Evolutionary conservation across 306 rosid genomes (phyloP).

Genomic region (Aeschynomene evenia): DNA sequence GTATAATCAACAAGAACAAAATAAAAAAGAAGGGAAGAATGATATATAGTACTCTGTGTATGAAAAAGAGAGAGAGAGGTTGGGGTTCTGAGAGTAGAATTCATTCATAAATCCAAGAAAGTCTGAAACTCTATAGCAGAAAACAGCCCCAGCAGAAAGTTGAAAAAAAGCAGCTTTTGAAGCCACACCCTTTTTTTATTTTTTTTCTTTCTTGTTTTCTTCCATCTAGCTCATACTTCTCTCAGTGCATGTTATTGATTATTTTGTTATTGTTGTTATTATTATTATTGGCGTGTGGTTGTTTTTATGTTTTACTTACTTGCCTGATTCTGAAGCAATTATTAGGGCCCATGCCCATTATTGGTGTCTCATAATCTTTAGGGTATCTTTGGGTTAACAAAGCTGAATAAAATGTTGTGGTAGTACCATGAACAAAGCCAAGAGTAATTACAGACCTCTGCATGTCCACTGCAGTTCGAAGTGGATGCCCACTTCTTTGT

Average conservation of each 20-base stretch:
- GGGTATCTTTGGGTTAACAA: constrained; percentile 36
- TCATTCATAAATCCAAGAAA: constrained; percentile 33
- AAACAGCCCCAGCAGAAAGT: constrained; percentile 47
- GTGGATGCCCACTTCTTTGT: constrained; percentile 56
- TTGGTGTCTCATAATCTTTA: constrained; percentile 16
- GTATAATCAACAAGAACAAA: too few species aligned
- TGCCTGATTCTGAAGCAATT: constrained; percentile 1
- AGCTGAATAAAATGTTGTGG: constrained; percentile 33
- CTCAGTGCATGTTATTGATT: background rate
- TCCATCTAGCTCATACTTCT: background rate
- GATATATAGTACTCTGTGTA: background rate
- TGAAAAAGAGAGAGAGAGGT: background rate
- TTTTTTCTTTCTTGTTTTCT: constrained; percentile 29
- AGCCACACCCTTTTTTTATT: constrained; percentile 35
- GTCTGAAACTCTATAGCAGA: constrained; percentile 26
- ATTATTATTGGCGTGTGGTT: background rate
- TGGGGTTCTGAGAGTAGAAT: constrained; percentile 9
- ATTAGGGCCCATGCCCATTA: constrained; percentile 11
- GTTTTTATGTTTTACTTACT: background rate
- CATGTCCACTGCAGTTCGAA: constrained; percentile 48
- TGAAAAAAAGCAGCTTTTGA: constrained; percentile 40
- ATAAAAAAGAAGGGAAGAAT: background rate
- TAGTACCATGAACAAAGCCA: constrained; percentile 32
- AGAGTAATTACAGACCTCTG: constrained; percentile 50
- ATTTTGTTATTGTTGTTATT: background rate